These are phyloP conservation scores for Clausena lansium DNA, from an alignment of 345 rosid species.

Conservation along the genomic window DNA sequence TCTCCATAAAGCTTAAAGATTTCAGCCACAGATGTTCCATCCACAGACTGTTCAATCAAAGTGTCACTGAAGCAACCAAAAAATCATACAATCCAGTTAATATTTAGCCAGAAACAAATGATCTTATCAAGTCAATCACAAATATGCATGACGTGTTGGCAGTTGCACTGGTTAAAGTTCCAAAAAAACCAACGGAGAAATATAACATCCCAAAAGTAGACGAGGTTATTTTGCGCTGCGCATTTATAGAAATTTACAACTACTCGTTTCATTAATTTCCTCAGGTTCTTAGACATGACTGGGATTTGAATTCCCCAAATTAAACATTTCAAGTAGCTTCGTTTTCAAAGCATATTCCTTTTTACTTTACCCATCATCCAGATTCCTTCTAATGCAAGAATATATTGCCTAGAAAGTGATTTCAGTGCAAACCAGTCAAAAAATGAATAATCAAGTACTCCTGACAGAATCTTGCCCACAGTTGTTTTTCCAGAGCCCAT, in stretches of 20 bases:
- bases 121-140: background rate
- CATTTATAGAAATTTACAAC: background rate
- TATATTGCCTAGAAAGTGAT: conserved; percentile 2
- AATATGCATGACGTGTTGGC: background rate
- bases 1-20: conserved; percentile 83
- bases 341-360: background rate
- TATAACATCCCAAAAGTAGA: background rate
- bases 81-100: background rate
- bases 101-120: conserved; percentile 6
- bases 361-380: background rate
- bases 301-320: background rate
- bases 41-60: conserved; percentile 60
- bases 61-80: conserved; percentile 52
- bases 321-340: background rate
- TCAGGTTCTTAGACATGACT: background rate
- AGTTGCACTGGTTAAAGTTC: conserved; percentile 12
- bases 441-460: conserved; percentile 69
- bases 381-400: background rate
- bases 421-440: conserved; percentile 65
- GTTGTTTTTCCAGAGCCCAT: conserved; percentile 99
- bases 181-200: background rate
- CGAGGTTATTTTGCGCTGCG: background rate
- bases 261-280: background rate
- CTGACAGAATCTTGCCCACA: conserved; percentile 75
- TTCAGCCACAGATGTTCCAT: conserved; percentile 77